Evolutionary conservation across 306 rosid genomes (phyloP).

Genomic region (Styphnolobium japonicum): DNA sequence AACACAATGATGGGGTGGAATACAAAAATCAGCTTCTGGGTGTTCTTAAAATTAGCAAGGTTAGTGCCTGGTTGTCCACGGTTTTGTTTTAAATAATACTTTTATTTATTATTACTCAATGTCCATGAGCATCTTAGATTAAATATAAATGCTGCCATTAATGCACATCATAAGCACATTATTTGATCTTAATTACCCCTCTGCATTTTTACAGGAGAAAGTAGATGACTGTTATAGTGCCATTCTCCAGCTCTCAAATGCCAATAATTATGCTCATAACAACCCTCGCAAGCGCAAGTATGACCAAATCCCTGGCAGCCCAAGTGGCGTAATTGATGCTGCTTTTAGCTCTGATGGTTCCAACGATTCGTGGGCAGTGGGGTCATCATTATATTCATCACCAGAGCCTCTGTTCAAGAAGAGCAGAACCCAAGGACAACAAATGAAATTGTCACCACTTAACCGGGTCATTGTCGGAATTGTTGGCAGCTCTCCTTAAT

Average conservation of each 20-base stretch:
- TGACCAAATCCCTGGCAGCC: constrained; percentile 61
- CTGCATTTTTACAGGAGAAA: constrained; percentile 60
- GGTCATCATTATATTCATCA: constrained; percentile 49
- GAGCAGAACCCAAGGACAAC: constrained; percentile 57
- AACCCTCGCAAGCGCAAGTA: constrained; percentile 52
- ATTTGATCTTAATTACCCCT: neutral
- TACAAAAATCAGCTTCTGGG: constrained; percentile 68
- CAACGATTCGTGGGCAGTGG: constrained; percentile 77
- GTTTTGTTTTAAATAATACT: neutral
- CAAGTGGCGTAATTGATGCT: constrained; percentile 79
- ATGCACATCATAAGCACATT: constrained; percentile 27
- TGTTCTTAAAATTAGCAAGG: constrained; percentile 74
- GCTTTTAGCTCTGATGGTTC: constrained; percentile 66
- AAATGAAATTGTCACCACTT: constrained; percentile 48
- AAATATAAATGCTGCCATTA: neutral
- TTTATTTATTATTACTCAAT: neutral
- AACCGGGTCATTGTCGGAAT: constrained; percentile 56
- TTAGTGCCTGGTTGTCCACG: constrained; percentile 13
- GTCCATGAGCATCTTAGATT: neutral
- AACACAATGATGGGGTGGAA: constrained; percentile 52
- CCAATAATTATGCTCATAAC: neutral
- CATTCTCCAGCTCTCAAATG: constrained; percentile 39
- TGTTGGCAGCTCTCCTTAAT: constrained; percentile 55
- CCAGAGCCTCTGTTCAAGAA: constrained; percentile 65
- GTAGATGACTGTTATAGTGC: constrained; percentile 66